Evolutionary conservation across 2,329 filamentous ascomycete species (phyloP).

Genomic region (Alternaria burnsii): DNA sequence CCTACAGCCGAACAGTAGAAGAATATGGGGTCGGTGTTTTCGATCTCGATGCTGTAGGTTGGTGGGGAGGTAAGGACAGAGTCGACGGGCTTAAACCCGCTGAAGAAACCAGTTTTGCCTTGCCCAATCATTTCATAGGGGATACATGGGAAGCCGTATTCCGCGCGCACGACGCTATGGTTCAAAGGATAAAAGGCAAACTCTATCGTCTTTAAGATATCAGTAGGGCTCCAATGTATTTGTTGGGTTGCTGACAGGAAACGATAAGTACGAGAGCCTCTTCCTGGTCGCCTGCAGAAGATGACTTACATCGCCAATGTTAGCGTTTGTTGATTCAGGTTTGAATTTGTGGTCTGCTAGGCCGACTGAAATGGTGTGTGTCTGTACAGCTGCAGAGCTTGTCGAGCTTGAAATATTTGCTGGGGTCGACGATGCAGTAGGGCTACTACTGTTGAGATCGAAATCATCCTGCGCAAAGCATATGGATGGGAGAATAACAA

Average conservation of each 20-base stretch:
- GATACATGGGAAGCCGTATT: slow-evolving; percentile 53
- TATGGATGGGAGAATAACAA: slow-evolving; percentile 1
- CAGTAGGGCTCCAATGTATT: not conserved
- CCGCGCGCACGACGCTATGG: slow-evolving; percentile 54
- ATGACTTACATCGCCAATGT: slow-evolving; percentile 48
- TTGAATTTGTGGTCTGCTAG: slow-evolving; percentile 49
- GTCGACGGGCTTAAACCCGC: slow-evolving; percentile 40
- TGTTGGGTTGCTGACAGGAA: not conserved
- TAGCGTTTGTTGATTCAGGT: slow-evolving; percentile 50
- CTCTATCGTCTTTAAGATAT: slow-evolving; percentile 40
- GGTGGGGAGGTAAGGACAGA: slow-evolving; percentile 36
- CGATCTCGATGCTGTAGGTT: slow-evolving; percentile 39
- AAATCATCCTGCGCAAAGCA: slow-evolving; percentile 19
- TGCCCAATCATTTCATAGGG: slow-evolving; percentile 47
- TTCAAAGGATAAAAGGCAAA: slow-evolving; percentile 55
- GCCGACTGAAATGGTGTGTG: slow-evolving; percentile 50
- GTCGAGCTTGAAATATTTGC: slow-evolving; percentile 19
- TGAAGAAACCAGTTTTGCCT: slow-evolving; percentile 41
- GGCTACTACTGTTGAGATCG: not conserved
- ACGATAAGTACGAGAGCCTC: not conserved
- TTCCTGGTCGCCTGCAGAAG: not conserved
- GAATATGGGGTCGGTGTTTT: slow-evolving; percentile 46
- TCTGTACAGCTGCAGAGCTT: slow-evolving; percentile 28
- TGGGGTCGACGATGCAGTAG: slow-evolving; percentile 9
- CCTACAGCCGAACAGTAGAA: slow-evolving; percentile 63